Evolutionary conservation across 352 stramenopile genomes (phyloP).

Genomic region (Phytophthora megakarya): DNA sequence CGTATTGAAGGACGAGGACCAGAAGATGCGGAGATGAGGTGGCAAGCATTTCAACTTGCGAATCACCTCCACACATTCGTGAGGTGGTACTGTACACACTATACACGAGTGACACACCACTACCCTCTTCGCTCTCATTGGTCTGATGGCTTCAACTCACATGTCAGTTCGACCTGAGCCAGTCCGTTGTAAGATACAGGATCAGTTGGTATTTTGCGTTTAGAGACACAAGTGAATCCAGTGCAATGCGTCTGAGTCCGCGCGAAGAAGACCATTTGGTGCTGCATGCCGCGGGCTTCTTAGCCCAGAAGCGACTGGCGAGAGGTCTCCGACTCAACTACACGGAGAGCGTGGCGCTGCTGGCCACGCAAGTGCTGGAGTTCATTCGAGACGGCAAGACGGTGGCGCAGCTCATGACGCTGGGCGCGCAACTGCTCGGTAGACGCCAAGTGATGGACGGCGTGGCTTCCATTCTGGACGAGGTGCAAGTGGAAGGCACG

Average conservation of each 20-base stretch:
- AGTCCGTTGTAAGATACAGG: too few relatives aligned
- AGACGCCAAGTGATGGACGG: constrained; percentile 93
- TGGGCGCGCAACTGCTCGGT: constrained; percentile 86
- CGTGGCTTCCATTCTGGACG: constrained; percentile 89
- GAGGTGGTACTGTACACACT: too few relatives aligned
- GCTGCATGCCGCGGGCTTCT: constrained; percentile 84
- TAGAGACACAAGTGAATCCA: constrained; percentile 5
- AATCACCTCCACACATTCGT: too few relatives aligned
- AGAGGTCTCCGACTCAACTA: constrained; percentile 93
- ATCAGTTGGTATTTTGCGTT: constrained; percentile 30
- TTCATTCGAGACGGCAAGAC: constrained; percentile 92
- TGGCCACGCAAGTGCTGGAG: constrained; percentile 95
- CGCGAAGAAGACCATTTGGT: constrained; percentile 76
- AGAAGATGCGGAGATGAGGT: constrained; percentile 2
- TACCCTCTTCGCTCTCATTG: background rate
- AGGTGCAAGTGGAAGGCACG: constrained; percentile 97
- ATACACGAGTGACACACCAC: constrained; percentile 8
- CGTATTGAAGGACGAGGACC: constrained; percentile 27
- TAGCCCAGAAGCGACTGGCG: constrained; percentile 96
- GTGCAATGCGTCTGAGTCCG: constrained; percentile 63
- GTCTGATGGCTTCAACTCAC: too few relatives aligned
- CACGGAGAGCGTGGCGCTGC: constrained; percentile 92
- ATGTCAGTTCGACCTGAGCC: too few relatives aligned
- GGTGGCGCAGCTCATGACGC: constrained; percentile 89
- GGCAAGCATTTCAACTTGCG: constrained; percentile 28